phyloP scores from a whole-genome alignment of 352 stramenopile genomes.

The Globisporangium rhizosaccharum region DNA sequence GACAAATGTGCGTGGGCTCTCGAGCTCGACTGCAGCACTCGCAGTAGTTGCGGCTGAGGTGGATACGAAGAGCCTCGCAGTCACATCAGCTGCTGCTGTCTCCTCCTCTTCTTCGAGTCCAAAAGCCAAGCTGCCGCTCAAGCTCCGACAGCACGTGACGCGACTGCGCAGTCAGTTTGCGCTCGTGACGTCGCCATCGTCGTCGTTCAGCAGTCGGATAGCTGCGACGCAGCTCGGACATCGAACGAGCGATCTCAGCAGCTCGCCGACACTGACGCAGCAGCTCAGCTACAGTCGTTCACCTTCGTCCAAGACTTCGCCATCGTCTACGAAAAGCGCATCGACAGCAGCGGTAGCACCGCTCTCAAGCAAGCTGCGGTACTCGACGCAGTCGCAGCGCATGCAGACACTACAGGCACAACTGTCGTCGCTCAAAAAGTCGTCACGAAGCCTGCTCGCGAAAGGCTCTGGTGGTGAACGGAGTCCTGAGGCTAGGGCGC shows the following conservation, averaged over 20 bases:
- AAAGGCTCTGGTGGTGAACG: neutral
- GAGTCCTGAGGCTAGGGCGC: no score
- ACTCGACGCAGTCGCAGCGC: slow-evolving; percentile 32
- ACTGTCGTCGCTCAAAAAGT: slow-evolving; percentile 12
- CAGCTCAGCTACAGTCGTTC: neutral
- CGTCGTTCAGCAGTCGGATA: neutral
- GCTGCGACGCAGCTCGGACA: neutral
- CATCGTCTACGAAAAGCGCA: no score
- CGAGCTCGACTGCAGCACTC: neutral
- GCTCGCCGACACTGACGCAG: slow-evolving; percentile 1
- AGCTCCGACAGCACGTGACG: slow-evolving; percentile 47
- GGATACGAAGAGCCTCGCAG: neutral
- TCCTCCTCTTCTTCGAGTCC: neutral
- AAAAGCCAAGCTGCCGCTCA: slow-evolving; percentile 36
- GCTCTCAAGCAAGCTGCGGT: slow-evolving; percentile 13
- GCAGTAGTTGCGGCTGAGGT: neutral
- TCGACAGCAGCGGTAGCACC: no score
- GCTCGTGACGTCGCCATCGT: slow-evolving; percentile 14
- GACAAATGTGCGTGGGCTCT: slow-evolving; percentile 1
- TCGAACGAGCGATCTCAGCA: neutral
- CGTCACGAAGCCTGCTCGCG: slow-evolving; percentile 3
- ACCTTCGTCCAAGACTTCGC: neutral
- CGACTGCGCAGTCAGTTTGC: slow-evolving; percentile 42
- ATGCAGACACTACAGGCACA: slow-evolving; percentile 25
- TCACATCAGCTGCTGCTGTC: no score